Conservation (phyloP, 1,284 basidiomycete species). For the Moesziomyces parantarcticus region DNA sequence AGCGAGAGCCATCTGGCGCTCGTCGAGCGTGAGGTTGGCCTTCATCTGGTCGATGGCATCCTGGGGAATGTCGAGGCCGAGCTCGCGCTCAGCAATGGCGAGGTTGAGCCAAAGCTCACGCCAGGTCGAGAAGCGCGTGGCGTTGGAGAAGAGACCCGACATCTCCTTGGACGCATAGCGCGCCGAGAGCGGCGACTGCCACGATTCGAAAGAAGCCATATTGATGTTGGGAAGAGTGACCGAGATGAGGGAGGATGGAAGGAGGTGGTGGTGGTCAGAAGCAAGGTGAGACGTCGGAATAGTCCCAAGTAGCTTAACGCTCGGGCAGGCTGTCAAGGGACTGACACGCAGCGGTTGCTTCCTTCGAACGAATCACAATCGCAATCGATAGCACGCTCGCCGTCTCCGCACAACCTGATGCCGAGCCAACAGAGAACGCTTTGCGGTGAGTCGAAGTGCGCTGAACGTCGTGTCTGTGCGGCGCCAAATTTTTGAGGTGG, state of each 20-base stretch:
- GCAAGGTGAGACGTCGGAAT: neutral
- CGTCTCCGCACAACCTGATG: neutral
- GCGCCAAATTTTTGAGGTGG: neutral
- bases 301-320: slow-evolving; percentile 2
- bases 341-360: too few relatives aligned
- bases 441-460: too few relatives aligned
- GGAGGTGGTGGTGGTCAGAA: slow-evolving; percentile 1
- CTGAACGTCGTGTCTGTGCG: neutral
- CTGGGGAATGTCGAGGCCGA: slow-evolving; percentile 89
- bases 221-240: neutral
- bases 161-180: slow-evolving; percentile 99
- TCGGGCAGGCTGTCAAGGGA: too few relatives aligned
- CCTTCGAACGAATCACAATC: neutral
- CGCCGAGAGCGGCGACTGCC: slow-evolving; percentile 65
- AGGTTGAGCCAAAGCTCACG: slow-evolving; percentile 94
- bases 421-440: too few relatives aligned
- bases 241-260: neutral
- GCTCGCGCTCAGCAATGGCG: slow-evolving; percentile 93
- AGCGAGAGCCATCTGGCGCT: slow-evolving; percentile 89
- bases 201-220: slow-evolving; percentile 54
- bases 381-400: neutral
- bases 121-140: slow-evolving; percentile 96
- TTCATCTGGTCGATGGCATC: slow-evolving; percentile 95
- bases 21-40: slow-evolving; percentile 84
- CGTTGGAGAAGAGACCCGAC: slow-evolving; percentile 92